phyloP scores from a whole-genome alignment of 345 rosid genomes.

The Carallia brachiata region DNA sequence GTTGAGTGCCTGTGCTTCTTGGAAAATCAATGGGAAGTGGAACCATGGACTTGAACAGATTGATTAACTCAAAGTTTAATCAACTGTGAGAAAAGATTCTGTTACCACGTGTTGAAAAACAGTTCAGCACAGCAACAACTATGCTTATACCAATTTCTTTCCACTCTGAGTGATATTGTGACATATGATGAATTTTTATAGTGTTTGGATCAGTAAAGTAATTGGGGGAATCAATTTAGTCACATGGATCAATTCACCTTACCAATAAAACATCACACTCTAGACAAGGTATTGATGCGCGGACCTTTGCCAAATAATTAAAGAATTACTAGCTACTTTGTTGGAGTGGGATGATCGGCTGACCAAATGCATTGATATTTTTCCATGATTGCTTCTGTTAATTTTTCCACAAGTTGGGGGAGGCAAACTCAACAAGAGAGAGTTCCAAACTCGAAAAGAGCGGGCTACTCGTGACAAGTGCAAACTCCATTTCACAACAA shows the following conservation, averaged over 20 bases:
- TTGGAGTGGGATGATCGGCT: conserved; percentile 32
- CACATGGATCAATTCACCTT: background rate
- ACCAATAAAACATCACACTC: background rate
- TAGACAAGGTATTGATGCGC: background rate
- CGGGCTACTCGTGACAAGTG: too few relatives aligned
- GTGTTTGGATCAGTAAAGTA: background rate
- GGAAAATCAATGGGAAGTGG: background rate
- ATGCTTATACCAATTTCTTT: background rate
- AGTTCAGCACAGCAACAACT: background rate
- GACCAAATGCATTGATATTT: conserved; percentile 7
- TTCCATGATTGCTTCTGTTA: background rate
- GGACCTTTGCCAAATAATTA: background rate
- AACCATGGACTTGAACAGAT: background rate
- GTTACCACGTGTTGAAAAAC: background rate
- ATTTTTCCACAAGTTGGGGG: too few relatives aligned
- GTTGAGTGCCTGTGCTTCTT: too few relatives aligned
- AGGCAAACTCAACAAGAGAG: too few relatives aligned
- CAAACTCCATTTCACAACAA: too few relatives aligned
- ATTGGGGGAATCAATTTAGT: background rate
- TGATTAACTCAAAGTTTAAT: background rate
- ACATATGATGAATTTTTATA: background rate
- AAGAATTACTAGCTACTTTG: conserved; percentile 20
- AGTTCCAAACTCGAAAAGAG: too few relatives aligned
- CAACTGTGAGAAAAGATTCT: background rate
- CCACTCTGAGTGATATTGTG: background rate